Evolutionary conservation across 2,329 filamentous ascomycete genomes (phyloP).

Genomic region (Blastomyces percursus): DNA sequence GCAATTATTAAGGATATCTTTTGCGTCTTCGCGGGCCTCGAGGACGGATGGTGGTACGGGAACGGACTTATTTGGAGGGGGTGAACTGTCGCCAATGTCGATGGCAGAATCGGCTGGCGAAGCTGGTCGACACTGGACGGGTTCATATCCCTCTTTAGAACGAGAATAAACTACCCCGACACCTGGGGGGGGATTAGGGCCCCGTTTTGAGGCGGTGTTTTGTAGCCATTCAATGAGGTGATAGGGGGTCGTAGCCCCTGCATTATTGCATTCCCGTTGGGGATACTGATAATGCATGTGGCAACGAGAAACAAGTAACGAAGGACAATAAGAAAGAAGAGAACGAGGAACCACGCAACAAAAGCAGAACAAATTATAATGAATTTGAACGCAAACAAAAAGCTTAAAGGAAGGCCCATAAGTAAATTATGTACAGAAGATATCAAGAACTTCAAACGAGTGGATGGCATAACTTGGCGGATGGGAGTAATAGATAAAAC

Average conservation of each 20-base stretch:
- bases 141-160: not conserved
- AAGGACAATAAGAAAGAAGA: not conserved
- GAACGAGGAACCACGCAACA: not conserved
- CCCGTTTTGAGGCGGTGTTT: not conserved
- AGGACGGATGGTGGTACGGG: slow-evolving; percentile 9
- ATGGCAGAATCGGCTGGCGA: slow-evolving; percentile 4
- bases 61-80: not conserved
- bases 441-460: not conserved
- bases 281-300: not conserved
- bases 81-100: slow-evolving; percentile 2
- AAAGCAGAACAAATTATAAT: not conserved
- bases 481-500: not conserved
- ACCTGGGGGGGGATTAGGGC: not conserved
- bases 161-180: not conserved
- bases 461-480: not conserved
- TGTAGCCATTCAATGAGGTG: not conserved
- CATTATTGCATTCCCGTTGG: not conserved
- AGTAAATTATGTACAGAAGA: not conserved
- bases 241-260: not conserved
- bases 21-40: slow-evolving; percentile 17
- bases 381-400: not conserved
- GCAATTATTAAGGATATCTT: slow-evolving; percentile 19
- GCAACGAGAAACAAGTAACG: not conserved
- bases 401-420: not conserved
- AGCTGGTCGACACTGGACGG: not conserved